Base-by-base conservation (phyloP, 306 rosid genomes). In the Vigna trinervia region DNA sequence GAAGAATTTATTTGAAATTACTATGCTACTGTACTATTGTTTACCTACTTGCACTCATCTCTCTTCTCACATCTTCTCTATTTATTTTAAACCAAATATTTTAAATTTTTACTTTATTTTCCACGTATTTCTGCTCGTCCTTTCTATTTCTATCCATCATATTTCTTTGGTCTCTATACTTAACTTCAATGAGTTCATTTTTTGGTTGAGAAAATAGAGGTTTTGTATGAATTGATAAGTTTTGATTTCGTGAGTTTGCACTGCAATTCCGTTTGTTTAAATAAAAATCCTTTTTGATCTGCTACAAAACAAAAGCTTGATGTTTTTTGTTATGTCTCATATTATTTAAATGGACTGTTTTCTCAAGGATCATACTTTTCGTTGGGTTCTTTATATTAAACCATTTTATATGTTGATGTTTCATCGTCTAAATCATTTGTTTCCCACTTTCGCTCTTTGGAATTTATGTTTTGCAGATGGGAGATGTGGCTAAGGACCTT, bases 401-500 rank as follows among this genome's bases (percentile, higher is more conserved):
- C 23, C 17, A 11, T 52, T 43, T 77, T 15, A 45, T 7, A 56
- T 5, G 3, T 76, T 48, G 39, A 63, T 47, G 51, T 65, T 76
- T 45, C 63, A 12, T 67, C 13, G 12, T 28, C 72, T 57, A 45
- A 46, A 69, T 54, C 22, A 53, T 19, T 20, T 56, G 71, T 39
- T 48, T 9, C 47, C 82, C 10, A 32, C 23, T 61, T 14, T 52
- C 26, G 72, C 5, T 36, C 34, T 45, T 50, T 38, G 73, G 57
- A 71, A 75, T 20, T 53, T 58, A 22, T 47, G 68, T 58, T 79
- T 45, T 58, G 19, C 81, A 89, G 93, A 96, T 96, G 99, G 99
- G 92, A 56, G 97, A 92, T 38, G 97, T 92, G 53, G 93, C 90
- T 6, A 92, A 92, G 87, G 99, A 92, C 85, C 93, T 96, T 58